phyloP scores from a whole-genome alignment of 2,329 filamentous ascomycete genomes.

The Alternaria postmessia region DNA sequence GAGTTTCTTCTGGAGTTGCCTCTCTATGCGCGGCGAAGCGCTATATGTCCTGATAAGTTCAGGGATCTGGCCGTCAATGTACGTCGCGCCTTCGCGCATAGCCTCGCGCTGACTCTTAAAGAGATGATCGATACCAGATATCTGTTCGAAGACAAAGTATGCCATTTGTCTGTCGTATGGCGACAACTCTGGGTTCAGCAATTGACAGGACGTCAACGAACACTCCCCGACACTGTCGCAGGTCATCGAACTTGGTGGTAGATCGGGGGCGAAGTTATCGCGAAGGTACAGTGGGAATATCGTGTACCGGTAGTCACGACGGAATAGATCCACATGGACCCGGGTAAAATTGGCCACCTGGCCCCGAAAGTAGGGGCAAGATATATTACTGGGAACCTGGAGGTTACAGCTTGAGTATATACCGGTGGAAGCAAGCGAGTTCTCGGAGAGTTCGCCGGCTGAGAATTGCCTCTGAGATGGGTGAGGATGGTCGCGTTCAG shows the following conservation, averaged over 20 bases:
- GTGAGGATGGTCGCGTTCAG: too few species aligned
- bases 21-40: background rate
- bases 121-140: conserved; percentile 3
- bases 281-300: conserved; percentile 3
- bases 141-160: conserved; percentile 14
- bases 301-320: background rate
- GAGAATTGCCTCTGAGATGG: too few species aligned
- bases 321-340: background rate
- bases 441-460: too few species aligned
- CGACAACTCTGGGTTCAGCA: background rate
- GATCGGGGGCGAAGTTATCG: background rate
- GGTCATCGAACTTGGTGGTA: background rate
- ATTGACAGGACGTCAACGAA: background rate
- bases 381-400: background rate
- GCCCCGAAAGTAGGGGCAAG: too few species aligned
- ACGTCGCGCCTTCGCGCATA: background rate
- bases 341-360: background rate
- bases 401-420: background rate
- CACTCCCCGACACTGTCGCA: conserved; percentile 10
- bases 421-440: too few species aligned
- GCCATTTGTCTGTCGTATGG: conserved; percentile 9
- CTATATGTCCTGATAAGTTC: background rate
- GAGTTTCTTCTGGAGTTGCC: background rate
- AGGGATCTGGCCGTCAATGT: background rate
- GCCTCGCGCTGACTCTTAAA: background rate